Evolutionary conservation across 2,329 filamentous ascomycete species (phyloP), one percentile per base, ranked within the genome.

Genomic region (Alternaria sp.): DNA sequence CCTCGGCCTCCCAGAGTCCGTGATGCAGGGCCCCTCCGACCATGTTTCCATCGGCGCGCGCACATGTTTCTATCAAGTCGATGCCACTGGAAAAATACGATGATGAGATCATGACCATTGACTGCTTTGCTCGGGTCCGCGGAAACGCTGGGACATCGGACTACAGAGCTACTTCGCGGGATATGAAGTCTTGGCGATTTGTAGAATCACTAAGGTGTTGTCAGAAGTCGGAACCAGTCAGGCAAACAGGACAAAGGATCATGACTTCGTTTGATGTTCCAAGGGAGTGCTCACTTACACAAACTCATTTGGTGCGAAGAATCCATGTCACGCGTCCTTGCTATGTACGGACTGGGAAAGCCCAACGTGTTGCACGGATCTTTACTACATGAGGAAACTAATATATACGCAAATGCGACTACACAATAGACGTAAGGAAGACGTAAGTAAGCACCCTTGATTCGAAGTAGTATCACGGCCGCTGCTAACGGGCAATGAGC

Each of bases 161-260:
- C 25, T 10, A 30, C 18, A 18, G 45, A 25, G 45, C 28, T 44
- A n/a, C 14, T 21, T 28, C 41, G 3, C 49, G 30, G 21, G 21
- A 28, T 28, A 51, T 46, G 55, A 51, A 58, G 21, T 41, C 60
- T 60, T 66, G 63, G 60, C 60, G 50, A 28, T 20, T 37, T 15
- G 49, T 49, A 47, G 28, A 33, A 26, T 30, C 28, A 33, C 60
- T 65, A 63, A 45, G n/a, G 55, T 25, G 53, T 46, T 37, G 60
- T 65, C 47, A 66, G 59, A 60, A 60, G 47, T 26, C 37, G 37
- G 21, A 20, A 44, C 9, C 18, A 15, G 23, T n/a, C 41, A 18
- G 25, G 33, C 15, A n/a, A 6, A 26, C 25, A 20, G n/a, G 5
- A 41, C n/a, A 44, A 25, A 26, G 30, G 30, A 30, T 33, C 28